Percentiles rank a stretch among this genome's conserved stretches.
Evolutionary conservation across 257 asterid species (phyloP).

Genomic region (Datura wrightii): DNA sequence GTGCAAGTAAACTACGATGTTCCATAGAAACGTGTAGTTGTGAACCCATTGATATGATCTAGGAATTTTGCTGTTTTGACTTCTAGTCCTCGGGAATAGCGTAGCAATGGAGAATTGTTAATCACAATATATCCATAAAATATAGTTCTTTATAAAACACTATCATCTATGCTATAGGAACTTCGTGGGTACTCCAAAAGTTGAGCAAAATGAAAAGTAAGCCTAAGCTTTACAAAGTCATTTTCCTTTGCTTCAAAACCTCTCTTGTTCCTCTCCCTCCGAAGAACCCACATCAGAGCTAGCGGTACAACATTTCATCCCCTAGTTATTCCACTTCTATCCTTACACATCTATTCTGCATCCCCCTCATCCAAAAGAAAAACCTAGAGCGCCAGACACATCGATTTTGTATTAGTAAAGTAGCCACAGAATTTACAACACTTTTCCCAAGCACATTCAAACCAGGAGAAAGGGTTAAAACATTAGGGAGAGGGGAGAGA

Average conservation of each 20-base stretch:
- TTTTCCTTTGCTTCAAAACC: neutral
- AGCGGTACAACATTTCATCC: neutral
- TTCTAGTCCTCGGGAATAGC: neutral
- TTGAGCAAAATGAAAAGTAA: neutral
- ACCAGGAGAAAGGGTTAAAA: neutral
- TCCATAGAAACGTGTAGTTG: neutral
- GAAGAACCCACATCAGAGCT: neutral
- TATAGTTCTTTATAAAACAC: neutral
- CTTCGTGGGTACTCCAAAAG: neutral
- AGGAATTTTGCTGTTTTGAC: neutral
- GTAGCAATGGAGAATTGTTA: neutral
- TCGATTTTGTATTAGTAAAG: neutral
- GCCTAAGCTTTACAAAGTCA: neutral
- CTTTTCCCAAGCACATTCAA: neutral
- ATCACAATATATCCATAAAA: neutral
- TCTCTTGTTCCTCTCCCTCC: neutral
- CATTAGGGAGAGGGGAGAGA: conserved; percentile 1
- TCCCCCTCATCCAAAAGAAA: neutral
- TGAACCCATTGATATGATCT: neutral
- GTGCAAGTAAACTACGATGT: neutral
- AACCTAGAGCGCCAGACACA: neutral
- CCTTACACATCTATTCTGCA: neutral
- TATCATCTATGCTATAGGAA: conserved; percentile 20
- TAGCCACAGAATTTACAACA: neutral
- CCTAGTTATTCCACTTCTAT: neutral